Evolutionary conservation across 306 rosid species (phyloP).

Genomic region (Luffa acutangula): DNA sequence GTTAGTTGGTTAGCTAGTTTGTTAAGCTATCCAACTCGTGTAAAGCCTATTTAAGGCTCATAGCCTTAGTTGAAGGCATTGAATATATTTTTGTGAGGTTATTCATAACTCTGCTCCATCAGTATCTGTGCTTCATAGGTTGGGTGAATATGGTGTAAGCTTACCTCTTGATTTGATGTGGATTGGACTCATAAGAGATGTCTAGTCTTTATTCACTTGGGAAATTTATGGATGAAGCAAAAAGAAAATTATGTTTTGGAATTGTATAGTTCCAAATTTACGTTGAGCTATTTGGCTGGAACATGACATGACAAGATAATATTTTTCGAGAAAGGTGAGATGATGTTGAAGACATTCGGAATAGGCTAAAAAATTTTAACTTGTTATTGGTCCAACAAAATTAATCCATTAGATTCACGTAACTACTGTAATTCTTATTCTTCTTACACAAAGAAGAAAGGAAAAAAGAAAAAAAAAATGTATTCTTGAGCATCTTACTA

Average conservation of each 20-base stretch:
- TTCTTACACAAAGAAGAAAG: no score
- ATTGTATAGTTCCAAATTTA: not conserved
- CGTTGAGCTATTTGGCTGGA: not conserved
- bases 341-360: not conserved
- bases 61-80: no score
- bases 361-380: not conserved
- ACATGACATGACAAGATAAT: not conserved
- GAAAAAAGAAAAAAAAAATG: not conserved
- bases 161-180: not conserved
- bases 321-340: not conserved
- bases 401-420: not conserved
- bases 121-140: no score
- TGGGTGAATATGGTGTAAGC: no score
- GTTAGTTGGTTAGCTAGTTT: no score
- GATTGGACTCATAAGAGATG: not conserved
- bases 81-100: no score
- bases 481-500: not conserved
- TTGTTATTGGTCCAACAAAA: not conserved
- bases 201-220: not conserved
- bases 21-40: no score
- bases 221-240: not conserved
- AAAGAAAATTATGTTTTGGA: not conserved
- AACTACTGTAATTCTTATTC: not conserved
- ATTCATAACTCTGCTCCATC: no score
- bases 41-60: no score